Base-by-base conservation (phyloP, 2,329 filamentous ascomycete genomes). In the Botrytis cinerea region DNA sequence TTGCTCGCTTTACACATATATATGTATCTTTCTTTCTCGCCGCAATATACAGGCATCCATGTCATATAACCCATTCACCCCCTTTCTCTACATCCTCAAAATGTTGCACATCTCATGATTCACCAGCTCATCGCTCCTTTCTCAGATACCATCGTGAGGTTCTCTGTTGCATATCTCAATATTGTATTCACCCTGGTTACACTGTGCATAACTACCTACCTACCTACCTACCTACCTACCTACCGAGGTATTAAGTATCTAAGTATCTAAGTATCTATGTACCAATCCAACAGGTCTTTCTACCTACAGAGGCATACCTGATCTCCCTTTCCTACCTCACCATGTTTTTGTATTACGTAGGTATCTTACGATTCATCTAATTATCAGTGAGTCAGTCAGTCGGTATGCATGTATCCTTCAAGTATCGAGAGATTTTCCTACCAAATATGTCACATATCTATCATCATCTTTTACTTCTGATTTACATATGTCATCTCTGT, bases 111-210 rank as follows among this genome's bases (percentile, higher is more conserved):
- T 57, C 51, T 28, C 25, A 57, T 7, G 9, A 20, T 32, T 59
- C 54, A 35, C 54, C 14, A 20, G 9, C 54, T 35, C 14, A 7
- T 32, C 10, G 5, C 2, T 32, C 54, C 20, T 32, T 59, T 32
- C 54, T 32, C 54, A 57, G 32, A 57, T 57, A 57, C 16, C 54
- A 4, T 20, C 28, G 20, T 59, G 12, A 32, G 7, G 0, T 22
- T 59, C 35, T 28, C 18, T 35, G 54, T 59, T 35, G 54, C 54
- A 59, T 38, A 45, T 64, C 61, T 46, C 9, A 12, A 28, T 46
- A 64, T 64, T 64, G 18, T 46, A 64, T 64, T 64, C 61, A 64
- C 61, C 61, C 32, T 5, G 46, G 46, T 48, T 1, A 48, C 46
- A 12, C 22, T 12, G 25, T 48, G 2, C 2, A 48, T 25, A 48